Evolutionary conservation across 768 basidiomycete species (phyloP), one percentile per base, ranked within the genome.

Genomic region (Suillus paluster): DNA sequence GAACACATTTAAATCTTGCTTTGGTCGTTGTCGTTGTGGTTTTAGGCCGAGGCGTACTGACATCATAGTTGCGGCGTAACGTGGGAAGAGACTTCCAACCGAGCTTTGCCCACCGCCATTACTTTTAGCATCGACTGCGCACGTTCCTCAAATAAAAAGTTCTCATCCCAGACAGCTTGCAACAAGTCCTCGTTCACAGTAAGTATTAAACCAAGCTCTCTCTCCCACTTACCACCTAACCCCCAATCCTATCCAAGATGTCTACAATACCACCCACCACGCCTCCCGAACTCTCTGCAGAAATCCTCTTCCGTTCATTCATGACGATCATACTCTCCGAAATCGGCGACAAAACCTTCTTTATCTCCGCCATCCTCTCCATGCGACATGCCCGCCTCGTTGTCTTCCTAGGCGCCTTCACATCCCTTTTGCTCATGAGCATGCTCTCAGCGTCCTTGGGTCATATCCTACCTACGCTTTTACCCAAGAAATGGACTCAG

Each of bases 331-430:
- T 98, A 38, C 82, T 91, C 72, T 94, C 93, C 3, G 94, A 95
- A 81, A 90, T 96, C 46, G 97, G 97, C 25, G 97, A 99, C 86
- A 97, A 98, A 75, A 98, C 97, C 0, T 91, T 91, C 70, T 80
- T 91, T 66, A 89, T 91, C 39, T 90, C 97, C 54, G 94, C 96
- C 56, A 94, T 96, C 55, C 91, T 86, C 69, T 95, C 96, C 12
- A 95, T 95, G 88, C 90, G 94, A 8, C 95, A 97, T 73, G 89
- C 95, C 1, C 89, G 96, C 23, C 67, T 90, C 48, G 77, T 88
- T 60, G 95, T 99, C 62, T 98, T 98, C 71, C 81, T 81, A 0
- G 97, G 96, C 36, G 96, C 97, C 1, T 89, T 98, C 67, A 83
- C 85, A 17, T 94, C 95, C 9, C 85, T 99, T 49, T 82, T 91